A percentile compares a stretch with the other conserved stretches of the same genome.
Evolutionary conservation across 441 rosid genomes (phyloP).

Genomic region (Euphorbia schlechtendalii): DNA sequence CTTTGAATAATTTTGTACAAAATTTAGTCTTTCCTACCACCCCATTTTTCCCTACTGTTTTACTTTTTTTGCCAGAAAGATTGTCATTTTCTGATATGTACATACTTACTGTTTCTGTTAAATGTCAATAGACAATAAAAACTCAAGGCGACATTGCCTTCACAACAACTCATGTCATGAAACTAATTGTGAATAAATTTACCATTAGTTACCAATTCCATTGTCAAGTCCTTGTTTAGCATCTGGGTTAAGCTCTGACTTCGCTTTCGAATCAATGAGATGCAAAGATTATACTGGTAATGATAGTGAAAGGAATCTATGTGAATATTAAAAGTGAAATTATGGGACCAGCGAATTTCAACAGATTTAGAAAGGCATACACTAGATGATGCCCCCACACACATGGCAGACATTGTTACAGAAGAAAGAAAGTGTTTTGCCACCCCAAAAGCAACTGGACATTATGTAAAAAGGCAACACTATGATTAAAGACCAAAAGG

Average conservation of each 20-base stretch:
- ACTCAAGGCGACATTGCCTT: constrained; percentile 19
- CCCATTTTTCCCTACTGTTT: constrained; percentile 4
- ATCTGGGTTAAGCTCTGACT: background rate
- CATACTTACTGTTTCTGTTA: constrained; percentile 29
- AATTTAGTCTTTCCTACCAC: constrained; percentile 9
- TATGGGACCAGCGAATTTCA: background rate
- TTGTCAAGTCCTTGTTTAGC: background rate
- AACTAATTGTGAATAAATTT: constrained; percentile 19
- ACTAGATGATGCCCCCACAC: background rate
- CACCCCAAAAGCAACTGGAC: background rate
- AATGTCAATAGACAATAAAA: constrained; percentile 30
- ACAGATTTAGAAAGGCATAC: background rate
- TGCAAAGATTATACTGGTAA: too few species aligned
- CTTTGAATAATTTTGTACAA: constrained; percentile 28
- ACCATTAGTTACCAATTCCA: background rate
- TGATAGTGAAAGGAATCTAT: too few species aligned
- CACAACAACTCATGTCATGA: constrained; percentile 12
- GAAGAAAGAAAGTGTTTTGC: background rate
- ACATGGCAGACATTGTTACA: constrained; percentile 4
- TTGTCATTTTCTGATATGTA: constrained; percentile 7
- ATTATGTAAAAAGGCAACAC: background rate
- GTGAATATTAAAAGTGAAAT: too few species aligned
- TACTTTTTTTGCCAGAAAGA: constrained; percentile 3
- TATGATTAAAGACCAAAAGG: background rate
- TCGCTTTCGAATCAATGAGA: background rate